Evolutionary conservation across 2,329 filamentous ascomycete species (phyloP).

Genomic region (Gliomastix tumulicola): DNA sequence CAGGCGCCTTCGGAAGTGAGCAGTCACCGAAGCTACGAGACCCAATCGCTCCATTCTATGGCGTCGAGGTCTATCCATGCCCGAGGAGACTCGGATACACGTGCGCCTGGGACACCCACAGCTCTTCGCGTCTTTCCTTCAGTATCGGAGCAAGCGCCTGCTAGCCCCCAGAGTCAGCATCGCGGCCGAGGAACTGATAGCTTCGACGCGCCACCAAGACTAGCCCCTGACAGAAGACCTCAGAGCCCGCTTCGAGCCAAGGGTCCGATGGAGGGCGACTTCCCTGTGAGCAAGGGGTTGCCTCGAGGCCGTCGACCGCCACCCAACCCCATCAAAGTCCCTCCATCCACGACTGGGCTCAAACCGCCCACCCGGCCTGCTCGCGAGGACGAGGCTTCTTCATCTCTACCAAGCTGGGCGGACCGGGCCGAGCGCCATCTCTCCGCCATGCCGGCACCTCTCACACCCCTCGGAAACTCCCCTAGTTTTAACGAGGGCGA

Average conservation of each 20-base stretch:
- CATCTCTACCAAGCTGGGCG: conserved; percentile 17
- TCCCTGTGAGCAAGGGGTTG: conserved; percentile 23
- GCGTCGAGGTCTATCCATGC: too few relatives aligned
- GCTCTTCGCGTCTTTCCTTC: too few relatives aligned
- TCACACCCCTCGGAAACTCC: conserved; percentile 15
- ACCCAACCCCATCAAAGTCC: conserved; percentile 4
- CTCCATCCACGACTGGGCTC: neutral
- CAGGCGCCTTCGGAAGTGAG: too few relatives aligned
- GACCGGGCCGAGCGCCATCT: conserved; percentile 17
- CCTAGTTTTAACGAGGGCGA: neutral
- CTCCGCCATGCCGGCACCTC: conserved; percentile 26
- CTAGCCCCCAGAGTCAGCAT: too few relatives aligned
- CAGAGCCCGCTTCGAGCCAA: conserved; percentile 13
- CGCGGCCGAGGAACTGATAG: neutral
- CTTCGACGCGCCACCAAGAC: conserved; percentile 5
- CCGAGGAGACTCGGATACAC: too few relatives aligned
- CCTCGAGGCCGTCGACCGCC: conserved; percentile 23
- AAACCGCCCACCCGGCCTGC: neutral
- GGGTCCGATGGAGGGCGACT: conserved; percentile 20
- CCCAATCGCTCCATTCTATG: too few relatives aligned
- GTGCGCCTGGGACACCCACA: too few relatives aligned
- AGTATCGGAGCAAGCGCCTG: too few relatives aligned
- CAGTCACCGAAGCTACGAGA: too few relatives aligned
- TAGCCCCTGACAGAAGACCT: conserved; percentile 6
- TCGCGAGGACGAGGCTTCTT: conserved; percentile 4